Base-by-base conservation (phyloP, 129 eudicot species). In the Heracleum sosnowskyi region DNA sequence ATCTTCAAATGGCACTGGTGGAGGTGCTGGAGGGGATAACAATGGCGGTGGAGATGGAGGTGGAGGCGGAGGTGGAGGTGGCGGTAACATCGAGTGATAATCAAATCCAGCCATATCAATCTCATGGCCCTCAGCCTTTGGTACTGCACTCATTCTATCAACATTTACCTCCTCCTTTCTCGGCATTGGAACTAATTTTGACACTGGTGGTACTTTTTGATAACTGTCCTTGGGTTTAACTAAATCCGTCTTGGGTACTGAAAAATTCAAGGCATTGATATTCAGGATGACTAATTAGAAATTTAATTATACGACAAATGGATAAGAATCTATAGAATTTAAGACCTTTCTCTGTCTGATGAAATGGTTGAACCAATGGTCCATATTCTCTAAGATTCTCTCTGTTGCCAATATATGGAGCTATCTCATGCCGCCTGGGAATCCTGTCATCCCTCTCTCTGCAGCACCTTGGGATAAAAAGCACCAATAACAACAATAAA, bases 331-430 rank as follows among this genome's bases (percentile, higher is more conserved):
- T 42, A 57, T 0, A 33, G 4, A 28, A 22, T 37, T 77, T 47
- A 85, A 62, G 79, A 88, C 96, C 96, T 89, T 91, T 90, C 76
- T 91, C 98, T 77, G 69, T 39, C 70, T 85, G 88, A 84, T 87
- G 85, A 71, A 79, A 75, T 7, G 89, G 91, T 77, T 79, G 92
- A 76, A 75, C 78, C 45, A 80, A 44, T 2, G 93, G 64, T 64
- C 79, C 88, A 75, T 80, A 81, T 35, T 87, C 89, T 69, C 83
- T 77, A 76, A 82, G 88, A 79, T 88, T 87, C 33, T 88, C 94
- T 77, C 91, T 81, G 46, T 75, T 64, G 60, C 84, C 89, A 4
- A 78, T 60, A 64, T 91, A 87, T 17, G 98, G 97, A 83, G 91
- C 92, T 75, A 89, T 88, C 82, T 88, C 97, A 68, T 90, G 92